Percentiles rank a stretch among this genome's conserved stretches.
phyloP scores from a whole-genome alignment of 1,139 yeast species.

The Yamadazyma mexicana region DNA sequence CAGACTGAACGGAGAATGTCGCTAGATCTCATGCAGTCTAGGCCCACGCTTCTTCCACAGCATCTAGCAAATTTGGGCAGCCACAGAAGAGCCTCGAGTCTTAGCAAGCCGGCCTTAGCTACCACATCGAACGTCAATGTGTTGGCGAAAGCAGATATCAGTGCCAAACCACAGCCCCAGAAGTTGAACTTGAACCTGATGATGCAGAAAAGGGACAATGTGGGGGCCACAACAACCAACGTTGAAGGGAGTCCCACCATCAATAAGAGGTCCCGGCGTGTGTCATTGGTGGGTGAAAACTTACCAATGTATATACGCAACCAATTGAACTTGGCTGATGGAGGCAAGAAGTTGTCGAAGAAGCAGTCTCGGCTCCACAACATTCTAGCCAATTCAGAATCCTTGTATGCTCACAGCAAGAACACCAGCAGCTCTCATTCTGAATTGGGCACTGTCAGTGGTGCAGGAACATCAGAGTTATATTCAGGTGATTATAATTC shows the following conservation, averaged over 20 bases:
- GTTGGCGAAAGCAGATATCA: slow-evolving; percentile 27
- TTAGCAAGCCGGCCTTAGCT: slow-evolving; percentile 33
- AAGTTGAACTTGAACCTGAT: slow-evolving; percentile 14
- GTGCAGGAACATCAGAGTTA: slow-evolving; percentile 14
- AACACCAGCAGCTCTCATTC: slow-evolving; percentile 17
- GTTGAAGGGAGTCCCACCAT: not conserved
- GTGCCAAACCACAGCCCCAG: not conserved
- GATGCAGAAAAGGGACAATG: slow-evolving; percentile 1
- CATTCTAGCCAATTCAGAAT: slow-evolving; percentile 38
- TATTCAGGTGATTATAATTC: slow-evolving; percentile 3
- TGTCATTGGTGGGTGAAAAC: slow-evolving; percentile 39
- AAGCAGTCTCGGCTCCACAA: slow-evolving; percentile 33
- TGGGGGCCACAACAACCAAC: not conserved
- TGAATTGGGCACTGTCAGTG: slow-evolving; percentile 9
- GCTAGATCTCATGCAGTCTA: slow-evolving; percentile 29
- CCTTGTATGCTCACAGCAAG: slow-evolving; percentile 31
- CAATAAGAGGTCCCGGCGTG: slow-evolving; percentile 20
- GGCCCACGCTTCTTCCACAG: slow-evolving; percentile 10
- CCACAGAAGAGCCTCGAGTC: slow-evolving; percentile 16
- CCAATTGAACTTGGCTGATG: slow-evolving; percentile 21
- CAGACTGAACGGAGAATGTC: slow-evolving; percentile 30
- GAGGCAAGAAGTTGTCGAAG: slow-evolving; percentile 7
- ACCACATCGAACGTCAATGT: slow-evolving; percentile 37
- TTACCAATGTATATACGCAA: slow-evolving; percentile 40
- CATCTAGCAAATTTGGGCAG: not conserved